Evolutionary conservation across 768 basidiomycete genomes (phyloP), one percentile per base, ranked within the genome.

Genomic region (Lactifluus piperatus): DNA sequence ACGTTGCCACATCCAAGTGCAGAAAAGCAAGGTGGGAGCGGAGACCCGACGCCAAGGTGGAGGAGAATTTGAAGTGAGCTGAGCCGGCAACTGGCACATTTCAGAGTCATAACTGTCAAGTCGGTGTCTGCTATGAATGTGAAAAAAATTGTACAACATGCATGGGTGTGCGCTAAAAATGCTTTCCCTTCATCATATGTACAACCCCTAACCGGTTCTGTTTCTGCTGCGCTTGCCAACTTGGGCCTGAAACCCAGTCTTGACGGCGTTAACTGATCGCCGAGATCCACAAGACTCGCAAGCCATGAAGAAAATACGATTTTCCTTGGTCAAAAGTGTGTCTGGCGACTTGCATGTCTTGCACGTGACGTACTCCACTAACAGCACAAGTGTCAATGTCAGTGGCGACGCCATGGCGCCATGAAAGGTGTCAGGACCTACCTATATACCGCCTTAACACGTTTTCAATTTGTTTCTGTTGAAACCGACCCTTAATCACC

Each of bases 291-390:
- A 95, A 6, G 88, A 88, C 73, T 94, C 88, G 75, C 91, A 94
- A 0, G 90, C 81, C 83, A 91, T 89, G 81, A 99, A 99, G 80
- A 94, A 97, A 70, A 99, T 91, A 74, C 97, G 91, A 73, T 97
- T 97, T 76, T 98, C 94, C 74, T 98, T 99, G 29, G 88, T 86
- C 37, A 99, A 82, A 20, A 97, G 82, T 2, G 97, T 99, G 72
- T 99, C 97, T 46, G 91, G 91, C 1, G 95, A 97, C 76, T 97
- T 99, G 81, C 97, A 99, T 41, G 94, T 98, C 75, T 97, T 95
- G 83, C 97, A 99, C 39, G 94, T 94, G 61, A 97, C 95, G 73
- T 97, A 98, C 76, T 97, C 94, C 62, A 95, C 94, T 95, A 65
- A 44, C 39, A 65, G 43, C 39, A 22, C 36, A 22, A 44, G 16